These are phyloP conservation scores for Furcasterigmium furcatum DNA, from an alignment of 2,329 filamentous ascomycete species.

Conservation along the genomic window DNA sequence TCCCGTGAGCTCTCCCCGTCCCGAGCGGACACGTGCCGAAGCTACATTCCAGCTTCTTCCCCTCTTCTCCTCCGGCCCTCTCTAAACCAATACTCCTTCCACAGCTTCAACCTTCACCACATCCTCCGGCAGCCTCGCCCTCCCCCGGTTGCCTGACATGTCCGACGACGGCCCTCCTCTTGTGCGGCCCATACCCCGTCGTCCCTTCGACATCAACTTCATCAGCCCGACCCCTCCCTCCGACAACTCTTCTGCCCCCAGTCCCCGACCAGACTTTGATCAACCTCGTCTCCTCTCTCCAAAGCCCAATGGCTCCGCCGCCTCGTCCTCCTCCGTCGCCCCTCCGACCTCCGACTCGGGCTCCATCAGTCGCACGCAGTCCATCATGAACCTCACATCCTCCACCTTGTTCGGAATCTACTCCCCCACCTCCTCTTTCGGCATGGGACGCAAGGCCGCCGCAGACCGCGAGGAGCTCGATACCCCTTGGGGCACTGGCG, in stretches of 20 bases:
- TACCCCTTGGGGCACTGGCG: constrained; percentile 77
- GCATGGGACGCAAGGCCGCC: constrained; percentile 5
- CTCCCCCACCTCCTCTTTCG: constrained; percentile 56
- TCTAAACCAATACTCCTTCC: neutral
- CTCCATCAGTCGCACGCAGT: constrained; percentile 66
- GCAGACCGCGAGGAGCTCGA: constrained; percentile 48
- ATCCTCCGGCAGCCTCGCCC: too few relatives aligned
- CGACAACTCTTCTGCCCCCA: constrained; percentile 28
- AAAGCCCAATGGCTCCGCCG: constrained; percentile 20
- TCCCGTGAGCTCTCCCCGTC: neutral
- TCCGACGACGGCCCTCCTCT: constrained; percentile 49
- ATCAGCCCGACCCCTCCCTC: constrained; percentile 41
- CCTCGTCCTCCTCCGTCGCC: constrained; percentile 26
- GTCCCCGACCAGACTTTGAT: constrained; percentile 43
- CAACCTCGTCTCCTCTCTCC: constrained; percentile 4
- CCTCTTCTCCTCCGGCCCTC: neutral
- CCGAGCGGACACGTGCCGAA: neutral
- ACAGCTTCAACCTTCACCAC: neutral
- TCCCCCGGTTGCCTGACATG: constrained; percentile 21
- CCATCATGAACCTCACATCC: constrained; percentile 80
- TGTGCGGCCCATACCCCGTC: constrained; percentile 67
- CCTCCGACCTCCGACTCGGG: constrained; percentile 20
- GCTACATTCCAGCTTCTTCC: too few relatives aligned
- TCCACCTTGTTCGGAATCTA: constrained; percentile 93
- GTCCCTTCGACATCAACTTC: constrained; percentile 63